Evolutionary conservation across 202 grass and related monocot species (phyloP).

Genomic region (Panicum hallii): DNA sequence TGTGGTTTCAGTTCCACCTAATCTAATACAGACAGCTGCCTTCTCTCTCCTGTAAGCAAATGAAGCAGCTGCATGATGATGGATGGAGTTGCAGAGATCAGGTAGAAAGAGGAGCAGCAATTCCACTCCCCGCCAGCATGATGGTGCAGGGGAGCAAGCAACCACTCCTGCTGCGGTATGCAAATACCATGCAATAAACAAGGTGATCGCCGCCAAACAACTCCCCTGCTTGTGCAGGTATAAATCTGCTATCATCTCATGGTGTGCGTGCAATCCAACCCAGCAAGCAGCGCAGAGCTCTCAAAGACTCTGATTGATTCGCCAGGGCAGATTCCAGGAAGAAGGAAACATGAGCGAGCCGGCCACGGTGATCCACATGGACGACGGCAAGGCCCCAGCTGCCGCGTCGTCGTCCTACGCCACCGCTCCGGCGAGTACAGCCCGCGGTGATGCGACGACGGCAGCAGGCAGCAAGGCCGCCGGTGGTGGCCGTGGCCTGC

Average conservation of each 20-base stretch:
- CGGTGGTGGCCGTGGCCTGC: neutral
- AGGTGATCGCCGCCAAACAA: neutral
- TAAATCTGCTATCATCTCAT: neutral
- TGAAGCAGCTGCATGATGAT: no score
- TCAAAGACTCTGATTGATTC: neutral
- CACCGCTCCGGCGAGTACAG: neutral
- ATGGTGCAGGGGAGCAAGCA: neutral
- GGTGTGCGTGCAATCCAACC: neutral
- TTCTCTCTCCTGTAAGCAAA: no score
- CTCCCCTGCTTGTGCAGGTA: neutral
- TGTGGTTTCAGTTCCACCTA: no score
- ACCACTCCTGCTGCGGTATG: neutral
- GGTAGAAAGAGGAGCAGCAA: no score
- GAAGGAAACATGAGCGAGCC: conserved; percentile 55
- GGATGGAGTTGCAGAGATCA: no score
- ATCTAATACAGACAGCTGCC: no score
- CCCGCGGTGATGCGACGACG: neutral
- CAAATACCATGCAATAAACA: no score
- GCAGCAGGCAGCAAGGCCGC: conserved; percentile 20
- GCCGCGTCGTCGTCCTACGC: conserved; percentile 33
- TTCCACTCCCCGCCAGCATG: no score
- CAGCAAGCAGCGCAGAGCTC: neutral
- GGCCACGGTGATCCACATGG: conserved; percentile 56
- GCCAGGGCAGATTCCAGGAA: neutral
- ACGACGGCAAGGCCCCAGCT: conserved; percentile 49